Evolutionary conservation across 331 rosid species (phyloP).

Genomic region (Saraca asoca): DNA sequence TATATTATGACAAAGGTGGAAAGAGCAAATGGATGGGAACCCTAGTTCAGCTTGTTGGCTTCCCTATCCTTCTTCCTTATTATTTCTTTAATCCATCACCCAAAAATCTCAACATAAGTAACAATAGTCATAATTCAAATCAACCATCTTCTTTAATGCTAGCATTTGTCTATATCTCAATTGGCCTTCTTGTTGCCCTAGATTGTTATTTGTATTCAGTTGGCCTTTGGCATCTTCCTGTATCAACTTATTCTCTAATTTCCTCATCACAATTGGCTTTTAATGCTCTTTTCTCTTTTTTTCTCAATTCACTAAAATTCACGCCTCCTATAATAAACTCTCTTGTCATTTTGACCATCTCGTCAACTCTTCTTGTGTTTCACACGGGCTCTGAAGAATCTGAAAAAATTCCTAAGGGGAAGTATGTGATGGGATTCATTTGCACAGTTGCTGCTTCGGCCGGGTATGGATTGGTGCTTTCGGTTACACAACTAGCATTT

Average conservation of each 20-base stretch:
- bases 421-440: constrained; percentile 47
- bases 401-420: constrained; percentile 12
- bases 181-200: constrained; percentile 45
- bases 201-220: constrained; percentile 41
- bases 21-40: constrained; percentile 54
- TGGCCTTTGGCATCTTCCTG: constrained; percentile 57
- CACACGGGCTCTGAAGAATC: constrained; percentile 35
- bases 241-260: constrained; percentile 56
- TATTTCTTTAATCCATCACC: constrained; percentile 31
- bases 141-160: constrained; percentile 29
- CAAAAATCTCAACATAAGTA: constrained; percentile 17
- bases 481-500: constrained; percentile 40
- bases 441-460: constrained; percentile 51
- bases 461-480: constrained; percentile 34
- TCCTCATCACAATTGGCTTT: constrained; percentile 55
- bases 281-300: constrained; percentile 58
- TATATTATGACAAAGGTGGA: constrained; percentile 57
- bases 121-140: background rate
- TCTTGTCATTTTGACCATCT: constrained; percentile 50
- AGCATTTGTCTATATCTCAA: constrained; percentile 33
- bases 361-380: constrained; percentile 51
- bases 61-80: constrained; percentile 50
- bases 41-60: constrained; percentile 45
- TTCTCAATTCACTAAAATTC: constrained; percentile 57
- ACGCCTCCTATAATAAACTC: constrained; percentile 54